These are phyloP conservation scores for Mycena haematopus DNA, from an alignment of 768 basidiomycete genomes.

Conservation along the genomic window DNA sequence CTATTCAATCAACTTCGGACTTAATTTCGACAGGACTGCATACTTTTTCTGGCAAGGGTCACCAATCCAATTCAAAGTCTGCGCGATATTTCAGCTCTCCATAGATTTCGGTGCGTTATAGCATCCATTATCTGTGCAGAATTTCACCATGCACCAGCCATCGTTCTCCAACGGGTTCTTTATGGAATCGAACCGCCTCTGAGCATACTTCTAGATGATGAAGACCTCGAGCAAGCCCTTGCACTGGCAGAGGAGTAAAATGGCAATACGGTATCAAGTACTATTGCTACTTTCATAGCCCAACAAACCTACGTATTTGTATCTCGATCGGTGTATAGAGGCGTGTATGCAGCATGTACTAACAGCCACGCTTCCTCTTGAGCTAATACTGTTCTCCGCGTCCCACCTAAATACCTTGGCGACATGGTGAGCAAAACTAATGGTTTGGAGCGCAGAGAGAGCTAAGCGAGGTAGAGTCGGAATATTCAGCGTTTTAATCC, in stretches of 20 bases:
- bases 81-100: conserved; percentile 84
- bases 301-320: no score
- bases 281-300: not conserved
- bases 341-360: conserved; percentile 26
- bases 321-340: conserved; percentile 16
- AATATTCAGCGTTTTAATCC: conserved; percentile 4
- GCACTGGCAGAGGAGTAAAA: conserved; percentile 65
- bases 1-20: conserved; percentile 12
- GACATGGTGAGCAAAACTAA: conserved; percentile 18
- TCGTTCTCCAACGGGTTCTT: conserved; percentile 72
- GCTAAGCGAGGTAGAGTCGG: not conserved
- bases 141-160: conserved; percentile 51
- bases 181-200: conserved; percentile 77
- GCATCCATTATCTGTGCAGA: not conserved
- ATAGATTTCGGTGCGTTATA: conserved; percentile 70
- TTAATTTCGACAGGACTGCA: conserved; percentile 54
- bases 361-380: conserved; percentile 1
- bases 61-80: conserved; percentile 82
- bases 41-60: conserved; percentile 82
- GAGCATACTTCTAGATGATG: conserved; percentile 55
- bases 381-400: conserved; percentile 5
- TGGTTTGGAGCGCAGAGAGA: no score
- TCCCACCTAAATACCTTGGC: not conserved
- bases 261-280: not conserved
- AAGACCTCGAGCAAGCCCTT: conserved; percentile 78